Percentiles rank a stretch among this genome's conserved stretches.
Evolutionary conservation across 768 basidiomycete genomes (phyloP).

Genomic region (Termitomyces sp.): DNA sequence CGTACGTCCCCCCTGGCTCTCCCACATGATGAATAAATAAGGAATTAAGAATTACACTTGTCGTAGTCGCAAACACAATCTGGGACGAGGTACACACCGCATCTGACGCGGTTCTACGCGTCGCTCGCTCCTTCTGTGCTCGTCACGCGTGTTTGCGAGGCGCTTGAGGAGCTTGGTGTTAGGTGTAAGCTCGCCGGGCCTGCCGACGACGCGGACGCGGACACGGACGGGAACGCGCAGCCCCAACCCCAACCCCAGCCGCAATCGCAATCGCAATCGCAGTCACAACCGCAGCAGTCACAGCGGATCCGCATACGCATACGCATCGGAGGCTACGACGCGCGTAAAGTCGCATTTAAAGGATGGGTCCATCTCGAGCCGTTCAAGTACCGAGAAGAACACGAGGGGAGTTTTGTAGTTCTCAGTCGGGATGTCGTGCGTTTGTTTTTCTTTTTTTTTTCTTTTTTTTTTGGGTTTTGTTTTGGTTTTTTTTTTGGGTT

Average conservation of each 20-base stretch:
- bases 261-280: too few relatives aligned
- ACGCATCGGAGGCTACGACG: background rate
- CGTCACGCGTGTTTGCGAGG: constrained; percentile 47
- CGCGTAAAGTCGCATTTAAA: background rate
- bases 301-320: background rate
- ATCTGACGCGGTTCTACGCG: constrained; percentile 80
- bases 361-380: background rate
- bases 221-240: too few relatives aligned
- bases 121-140: constrained; percentile 48
- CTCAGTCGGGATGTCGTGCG: background rate
- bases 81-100: constrained; percentile 66
- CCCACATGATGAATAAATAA: too few relatives aligned
- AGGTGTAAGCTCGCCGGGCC: constrained; percentile 35
- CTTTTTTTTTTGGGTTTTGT: background rate
- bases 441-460: background rate
- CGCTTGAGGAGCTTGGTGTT: constrained; percentile 42
- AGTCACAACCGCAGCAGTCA: too few relatives aligned
- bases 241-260: too few relatives aligned
- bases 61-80: constrained; percentile 79
- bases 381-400: background rate
- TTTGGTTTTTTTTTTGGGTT: background rate
- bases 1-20: constrained; percentile 52
- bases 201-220: too few relatives aligned
- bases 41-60: too few relatives aligned
- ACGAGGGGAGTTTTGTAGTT: background rate